Base-by-base conservation (phyloP, 169 alveolate genomes). In the Plasmodium gonderi region DNA sequence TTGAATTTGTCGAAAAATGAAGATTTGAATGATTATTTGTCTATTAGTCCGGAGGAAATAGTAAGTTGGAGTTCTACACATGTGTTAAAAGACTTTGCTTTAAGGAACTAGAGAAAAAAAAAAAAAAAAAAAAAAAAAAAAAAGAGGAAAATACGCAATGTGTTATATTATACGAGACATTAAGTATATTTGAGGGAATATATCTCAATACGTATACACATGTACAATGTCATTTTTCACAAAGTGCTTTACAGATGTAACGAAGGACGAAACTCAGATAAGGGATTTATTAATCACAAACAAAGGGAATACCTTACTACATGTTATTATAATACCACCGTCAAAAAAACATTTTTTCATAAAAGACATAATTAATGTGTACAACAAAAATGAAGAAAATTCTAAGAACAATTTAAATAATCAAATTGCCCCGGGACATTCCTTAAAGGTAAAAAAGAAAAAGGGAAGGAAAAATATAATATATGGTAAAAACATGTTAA, bases 341-440 rank as follows among this genome's bases (percentile, higher is more conserved):
- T 49, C 85, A 54, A 51, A 38, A 17, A 75, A 77, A 60, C 60
- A 51, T 33, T 85, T 85, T 85, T 45, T 38, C 74, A 75, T 85
- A 49, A 85, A 85, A 75, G 92, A 85, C 4, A 85, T 85, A 60
- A 85, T 85, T 74, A 85, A 85, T 85, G 51, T 85, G 74, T 75
- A 74, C 45, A 85, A 85, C 42, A 85, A 85, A 20, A 74, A 42
- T 74, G 92, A 85, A 54, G 92, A 85, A 31, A 74, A 74, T 40
- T 74, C 83, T 6, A 85, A 85, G 79, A 74, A 54, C 45, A 85
- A 74, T 75, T 75, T 85, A 65, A 85, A 85, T 65, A 36, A 85
- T 75, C 92, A 74, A 75, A 85, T 85, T 23, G 92, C 92, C n/a
- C 92, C 92, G 11, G 92, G 92, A 54, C 92, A 85, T 38, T 51